Base-by-base conservation (phyloP, 2,329 filamentous ascomycete species). In the Aspergillus pseudotamarii region DNA sequence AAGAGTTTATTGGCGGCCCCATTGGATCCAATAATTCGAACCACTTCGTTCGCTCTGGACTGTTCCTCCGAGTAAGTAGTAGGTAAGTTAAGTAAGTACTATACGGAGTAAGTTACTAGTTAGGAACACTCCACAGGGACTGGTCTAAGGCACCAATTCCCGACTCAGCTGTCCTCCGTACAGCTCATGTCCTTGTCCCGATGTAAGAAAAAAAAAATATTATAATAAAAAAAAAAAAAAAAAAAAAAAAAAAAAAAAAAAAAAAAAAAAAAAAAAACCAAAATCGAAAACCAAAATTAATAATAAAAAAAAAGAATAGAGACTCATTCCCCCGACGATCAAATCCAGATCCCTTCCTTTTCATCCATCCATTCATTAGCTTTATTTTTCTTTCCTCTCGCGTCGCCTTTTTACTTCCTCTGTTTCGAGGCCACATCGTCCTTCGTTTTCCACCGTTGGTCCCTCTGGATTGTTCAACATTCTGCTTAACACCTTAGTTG, bases 311-410 rank as follows among this genome's bases (percentile, higher is more conserved):
- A 46, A 26, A 56, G 60, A 66, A 61, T 59, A 56, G 53, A 59
- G 19, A 26, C 9, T 12, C 28, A 61, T 32, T 32, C 21, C 23
- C 16, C 26, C 26, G 60, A 60, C 58, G 66, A 64, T 66, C 62
- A 58, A 54, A 65, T 64, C 64, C 65, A 67, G 66, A 66, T 65
- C 62, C 62, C 54, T 64, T 65, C 60, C 60, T 61, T 36, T 59
- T 41, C 45, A 58, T 59, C 46, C 45, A 58, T 59, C 57, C 56
- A 30, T 50, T 50, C 23, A 50, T 21, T 30, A 51, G 48, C 28
- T 51, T 21, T 34, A 51, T 32, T 51, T 56, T 41, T 60, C 43
- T 46, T 59, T 64, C 45, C 48, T 46, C 30, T 41, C 43, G 32
- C 57, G 41, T 61, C 59, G 46, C 34, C 34, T 48, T 68, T 61